Percentiles rank a stretch among this genome's conserved stretches.
Conservation (phyloP, 306 rosid genomes). For the Aeschynomene evenia region DNA sequence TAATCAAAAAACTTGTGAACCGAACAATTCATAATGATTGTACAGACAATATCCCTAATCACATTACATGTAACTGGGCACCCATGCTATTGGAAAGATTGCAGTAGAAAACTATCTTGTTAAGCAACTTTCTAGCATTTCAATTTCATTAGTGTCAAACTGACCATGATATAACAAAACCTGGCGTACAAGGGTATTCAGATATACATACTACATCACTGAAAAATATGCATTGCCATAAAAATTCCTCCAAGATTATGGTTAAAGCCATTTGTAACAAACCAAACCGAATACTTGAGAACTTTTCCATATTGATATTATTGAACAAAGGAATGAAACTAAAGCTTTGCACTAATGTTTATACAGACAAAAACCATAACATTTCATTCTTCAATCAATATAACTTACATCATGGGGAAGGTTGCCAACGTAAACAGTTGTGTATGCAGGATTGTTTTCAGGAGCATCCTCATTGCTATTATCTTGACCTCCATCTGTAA, state of each 20-base stretch:
- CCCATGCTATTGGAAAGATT: not conserved
- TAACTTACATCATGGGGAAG: constrained; percentile 62
- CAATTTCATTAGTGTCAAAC: not conserved
- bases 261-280: constrained; percentile 1
- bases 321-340: not conserved
- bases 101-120: not conserved
- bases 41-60: not conserved
- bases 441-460: constrained; percentile 52
- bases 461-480: constrained; percentile 56
- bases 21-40: constrained; percentile 22
- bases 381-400: constrained; percentile 26
- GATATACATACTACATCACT: not conserved
- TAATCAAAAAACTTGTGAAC: constrained; percentile 1
- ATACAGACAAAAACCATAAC: constrained; percentile 18
- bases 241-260: constrained; percentile 3
- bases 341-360: not conserved
- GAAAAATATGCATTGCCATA: constrained; percentile 2
- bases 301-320: not conserved
- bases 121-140: not conserved
- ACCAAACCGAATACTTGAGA: constrained; percentile 16
- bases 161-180: not conserved
- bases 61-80: constrained; percentile 13
- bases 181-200: not conserved
- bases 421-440: constrained; percentile 68
- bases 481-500: constrained; percentile 56